Percentiles rank a stretch among this genome's conserved stretches.
Conservation (phyloP, 148 eudicot genomes). For the Oxyria digyna region DNA sequence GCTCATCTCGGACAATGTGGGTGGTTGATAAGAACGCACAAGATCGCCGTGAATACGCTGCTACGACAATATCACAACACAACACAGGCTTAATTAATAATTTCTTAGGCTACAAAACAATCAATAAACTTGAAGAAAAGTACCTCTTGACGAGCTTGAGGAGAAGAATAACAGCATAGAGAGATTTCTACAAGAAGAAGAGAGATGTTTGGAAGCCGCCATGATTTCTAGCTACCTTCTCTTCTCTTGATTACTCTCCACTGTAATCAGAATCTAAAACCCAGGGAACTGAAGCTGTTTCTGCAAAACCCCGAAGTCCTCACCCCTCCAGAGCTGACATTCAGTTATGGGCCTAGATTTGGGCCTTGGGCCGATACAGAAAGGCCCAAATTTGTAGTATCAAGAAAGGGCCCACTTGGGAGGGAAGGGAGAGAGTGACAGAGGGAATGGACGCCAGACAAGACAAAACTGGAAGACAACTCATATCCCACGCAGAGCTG, state of each 20-base stretch:
- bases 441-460: neutral
- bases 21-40: neutral
- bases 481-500: conserved; percentile 5
- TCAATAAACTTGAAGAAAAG: neutral
- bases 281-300: neutral
- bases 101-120: neutral
- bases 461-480: conserved; percentile 8
- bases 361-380: neutral
- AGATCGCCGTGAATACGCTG: conserved; percentile 9
- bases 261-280: conserved; percentile 1
- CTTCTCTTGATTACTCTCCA: neutral
- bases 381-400: neutral
- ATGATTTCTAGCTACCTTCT: conserved; percentile 3
- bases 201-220: neutral
- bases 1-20: conserved; percentile 2
- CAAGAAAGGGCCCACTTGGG: neutral
- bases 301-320: conserved; percentile 1
- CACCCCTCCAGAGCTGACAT: neutral
- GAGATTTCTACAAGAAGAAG: neutral
- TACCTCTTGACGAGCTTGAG: conserved; percentile 5
- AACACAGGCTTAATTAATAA: neutral
- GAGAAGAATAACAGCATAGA: conserved; percentile 2
- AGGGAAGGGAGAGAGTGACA: neutral
- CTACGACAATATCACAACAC: neutral
- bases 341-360: neutral